Conservation (phyloP, 768 basidiomycete species). For the Baorangia bicolor region DNA sequence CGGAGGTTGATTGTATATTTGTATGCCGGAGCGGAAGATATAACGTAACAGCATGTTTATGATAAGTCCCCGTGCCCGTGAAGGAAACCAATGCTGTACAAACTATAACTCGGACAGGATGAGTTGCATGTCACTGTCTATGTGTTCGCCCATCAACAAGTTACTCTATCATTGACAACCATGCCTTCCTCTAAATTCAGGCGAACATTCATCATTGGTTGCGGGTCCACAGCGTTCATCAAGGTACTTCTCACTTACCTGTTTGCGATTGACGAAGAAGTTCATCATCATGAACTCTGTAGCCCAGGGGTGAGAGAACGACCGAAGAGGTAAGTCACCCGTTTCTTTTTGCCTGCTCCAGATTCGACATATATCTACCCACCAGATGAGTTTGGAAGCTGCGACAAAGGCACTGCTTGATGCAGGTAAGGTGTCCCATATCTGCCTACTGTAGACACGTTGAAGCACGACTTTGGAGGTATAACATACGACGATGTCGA, state of each 20-base stretch:
- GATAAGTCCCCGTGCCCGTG: too few relatives aligned
- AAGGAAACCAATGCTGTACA: not conserved
- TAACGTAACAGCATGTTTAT: too few relatives aligned
- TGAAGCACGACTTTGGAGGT: slow-evolving; percentile 40
- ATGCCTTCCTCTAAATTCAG: slow-evolving; percentile 8
- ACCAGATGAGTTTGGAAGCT: slow-evolving; percentile 47
- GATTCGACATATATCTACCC: not conserved
- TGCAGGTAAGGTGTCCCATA: slow-evolving; percentile 47
- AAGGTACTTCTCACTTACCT: slow-evolving; percentile 45
- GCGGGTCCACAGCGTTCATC: slow-evolving; percentile 74
- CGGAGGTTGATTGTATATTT: slow-evolving; percentile 60
- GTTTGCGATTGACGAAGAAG: not conserved
- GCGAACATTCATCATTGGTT: slow-evolving; percentile 64
- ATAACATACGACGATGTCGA: slow-evolving; percentile 75
- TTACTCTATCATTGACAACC: not conserved
- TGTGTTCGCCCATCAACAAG: not conserved
- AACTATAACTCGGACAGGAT: not conserved
- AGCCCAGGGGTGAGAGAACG: slow-evolving; percentile 64
- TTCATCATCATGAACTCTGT: not conserved
- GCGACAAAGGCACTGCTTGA: slow-evolving; percentile 83
- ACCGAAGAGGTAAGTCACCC: slow-evolving; percentile 57
- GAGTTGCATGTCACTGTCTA: not conserved
- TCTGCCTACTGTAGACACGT: slow-evolving; percentile 8
- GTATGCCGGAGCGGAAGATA: slow-evolving; percentile 26
- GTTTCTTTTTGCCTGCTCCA: not conserved